Evolutionary conservation across 2,329 filamentous ascomycete species (phyloP).

Genomic region (Onygenales sp.): DNA sequence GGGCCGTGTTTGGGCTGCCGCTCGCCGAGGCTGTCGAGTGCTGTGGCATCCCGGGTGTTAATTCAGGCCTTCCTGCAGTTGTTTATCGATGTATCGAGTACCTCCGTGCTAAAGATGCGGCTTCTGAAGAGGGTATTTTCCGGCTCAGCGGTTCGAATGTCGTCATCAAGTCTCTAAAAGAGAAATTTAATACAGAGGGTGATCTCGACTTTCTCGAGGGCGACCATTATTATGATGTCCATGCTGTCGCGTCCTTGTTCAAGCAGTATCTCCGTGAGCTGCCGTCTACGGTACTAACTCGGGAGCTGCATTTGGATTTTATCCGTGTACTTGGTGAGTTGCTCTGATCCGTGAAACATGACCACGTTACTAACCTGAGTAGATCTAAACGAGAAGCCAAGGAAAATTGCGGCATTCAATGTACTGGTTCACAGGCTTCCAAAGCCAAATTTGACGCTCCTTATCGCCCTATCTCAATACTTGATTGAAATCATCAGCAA

Average conservation of each 20-base stretch:
- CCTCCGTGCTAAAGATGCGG: slow-evolving; percentile 69
- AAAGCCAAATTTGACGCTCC: slow-evolving; percentile 65
- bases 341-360: neutral
- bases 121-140: slow-evolving; percentile 89
- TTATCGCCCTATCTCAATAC: slow-evolving; percentile 79
- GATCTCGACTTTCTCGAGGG: slow-evolving; percentile 77
- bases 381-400: slow-evolving; percentile 63
- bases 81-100: slow-evolving; percentile 95
- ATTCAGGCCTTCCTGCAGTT: slow-evolving; percentile 75
- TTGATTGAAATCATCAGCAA: slow-evolving; percentile 89
- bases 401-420: slow-evolving; percentile 69
- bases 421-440: slow-evolving; percentile 73
- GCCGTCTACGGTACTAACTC: slow-evolving; percentile 80
- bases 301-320: slow-evolving; percentile 85
- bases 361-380: neutral
- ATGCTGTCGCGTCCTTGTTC: slow-evolving; percentile 86
- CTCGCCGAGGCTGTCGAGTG: slow-evolving; percentile 78
- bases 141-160: slow-evolving; percentile 93
- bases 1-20: slow-evolving; percentile 74
- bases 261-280: slow-evolving; percentile 92
- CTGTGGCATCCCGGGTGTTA: slow-evolving; percentile 57
- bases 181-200: slow-evolving; percentile 87
- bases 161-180: slow-evolving; percentile 80
- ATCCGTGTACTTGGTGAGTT: slow-evolving; percentile 59
- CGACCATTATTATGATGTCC: slow-evolving; percentile 84